phyloP scores from a whole-genome alignment of 176 grass and related monocot species.

The Zizania latifolia region DNA sequence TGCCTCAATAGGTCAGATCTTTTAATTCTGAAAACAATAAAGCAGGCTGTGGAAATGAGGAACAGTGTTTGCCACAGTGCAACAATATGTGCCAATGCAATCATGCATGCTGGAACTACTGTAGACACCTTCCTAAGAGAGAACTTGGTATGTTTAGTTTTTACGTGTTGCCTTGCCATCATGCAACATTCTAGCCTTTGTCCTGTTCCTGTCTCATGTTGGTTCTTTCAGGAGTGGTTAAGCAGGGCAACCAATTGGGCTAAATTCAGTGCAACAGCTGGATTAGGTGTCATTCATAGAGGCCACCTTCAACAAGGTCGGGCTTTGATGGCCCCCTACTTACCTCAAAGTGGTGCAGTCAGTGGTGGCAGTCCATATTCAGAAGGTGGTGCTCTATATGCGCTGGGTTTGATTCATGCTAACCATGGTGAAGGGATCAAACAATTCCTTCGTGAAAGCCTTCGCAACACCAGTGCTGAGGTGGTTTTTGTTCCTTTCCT shows the following conservation, averaged over 20 bases:
- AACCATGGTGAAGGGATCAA: slow-evolving; percentile 99
- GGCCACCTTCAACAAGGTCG: slow-evolving; percentile 97
- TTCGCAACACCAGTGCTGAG: slow-evolving; percentile 87
- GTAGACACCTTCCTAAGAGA: slow-evolving; percentile 99
- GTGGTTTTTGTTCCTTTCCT: slow-evolving; percentile 26
- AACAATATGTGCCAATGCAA: slow-evolving; percentile 92
- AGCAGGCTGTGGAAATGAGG: slow-evolving; percentile 99
- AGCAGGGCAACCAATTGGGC: slow-evolving; percentile 99
- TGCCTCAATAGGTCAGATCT: slow-evolving; percentile 76
- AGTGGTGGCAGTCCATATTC: slow-evolving; percentile 97
- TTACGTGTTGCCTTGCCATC: slow-evolving; percentile 2
- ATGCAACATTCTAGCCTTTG: slow-evolving; percentile 4
- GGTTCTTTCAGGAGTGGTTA: slow-evolving; percentile 73
- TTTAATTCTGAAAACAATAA: slow-evolving; percentile 97
- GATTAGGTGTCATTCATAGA: slow-evolving; percentile 96
- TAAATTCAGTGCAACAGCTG: slow-evolving; percentile 95
- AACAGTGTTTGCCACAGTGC: slow-evolving; percentile 99
- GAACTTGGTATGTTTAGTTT: slow-evolving; percentile 59
- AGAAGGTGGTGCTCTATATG: slow-evolving; percentile 97
- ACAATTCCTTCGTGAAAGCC: slow-evolving; percentile 91
- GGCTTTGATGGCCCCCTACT: slow-evolving; percentile 96
- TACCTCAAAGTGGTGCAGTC: slow-evolving; percentile 91
- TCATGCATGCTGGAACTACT: slow-evolving; percentile 99
- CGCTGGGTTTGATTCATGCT: slow-evolving; percentile 96
- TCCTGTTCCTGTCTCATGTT: slow-evolving; percentile 6